phyloP scores from a whole-genome alignment of 2,329 filamentous ascomycete species.

The Scorias spongiosa region DNA sequence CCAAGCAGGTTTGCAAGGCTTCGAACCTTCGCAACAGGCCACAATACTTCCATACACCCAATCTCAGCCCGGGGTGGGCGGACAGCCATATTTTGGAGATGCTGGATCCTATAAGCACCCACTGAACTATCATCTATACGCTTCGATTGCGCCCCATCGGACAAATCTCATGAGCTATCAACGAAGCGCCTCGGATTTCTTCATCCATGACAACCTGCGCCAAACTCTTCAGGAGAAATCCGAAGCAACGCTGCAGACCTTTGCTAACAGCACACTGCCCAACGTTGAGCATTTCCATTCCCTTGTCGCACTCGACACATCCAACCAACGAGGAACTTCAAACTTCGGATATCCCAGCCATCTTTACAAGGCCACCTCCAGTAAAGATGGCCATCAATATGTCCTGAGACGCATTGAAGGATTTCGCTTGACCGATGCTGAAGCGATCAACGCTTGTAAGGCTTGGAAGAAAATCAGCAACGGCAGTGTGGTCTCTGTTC shows the following conservation, averaged over 20 bases:
- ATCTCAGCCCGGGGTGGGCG: slow-evolving; percentile 46
- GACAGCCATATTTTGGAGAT: slow-evolving; percentile 50
- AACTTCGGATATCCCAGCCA: slow-evolving; percentile 82
- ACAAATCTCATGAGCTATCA: slow-evolving; percentile 77
- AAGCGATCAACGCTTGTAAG: slow-evolving; percentile 71
- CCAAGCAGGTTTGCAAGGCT: slow-evolving; percentile 9
- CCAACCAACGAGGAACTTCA: slow-evolving; percentile 58
- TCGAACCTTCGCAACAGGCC: slow-evolving; percentile 16
- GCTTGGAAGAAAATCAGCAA: slow-evolving; percentile 79
- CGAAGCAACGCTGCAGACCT: slow-evolving; percentile 69
- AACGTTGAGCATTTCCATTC: slow-evolving; percentile 80
- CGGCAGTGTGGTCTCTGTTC: slow-evolving; percentile 67
- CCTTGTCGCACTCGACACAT: slow-evolving; percentile 74
- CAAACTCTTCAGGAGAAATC: slow-evolving; percentile 82
- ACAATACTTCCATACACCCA: slow-evolving; percentile 57
- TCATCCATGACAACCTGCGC: slow-evolving; percentile 70
- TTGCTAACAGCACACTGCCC: slow-evolving; percentile 55
- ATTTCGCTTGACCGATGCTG: slow-evolving; percentile 76
- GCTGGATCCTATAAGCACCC: slow-evolving; percentile 42
- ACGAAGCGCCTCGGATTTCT: slow-evolving; percentile 76
- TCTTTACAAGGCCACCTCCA: slow-evolving; percentile 87
- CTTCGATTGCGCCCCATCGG: slow-evolving; percentile 66
- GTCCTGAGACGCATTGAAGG: slow-evolving; percentile 76
- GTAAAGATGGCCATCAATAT: slow-evolving; percentile 79
- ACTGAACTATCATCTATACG: slow-evolving; percentile 84